A percentile compares a stretch with the other conserved stretches of the same genome.
Conservation (phyloP, 2,329 filamentous ascomycete species). For the Scleromitrula shiraiana region DNA sequence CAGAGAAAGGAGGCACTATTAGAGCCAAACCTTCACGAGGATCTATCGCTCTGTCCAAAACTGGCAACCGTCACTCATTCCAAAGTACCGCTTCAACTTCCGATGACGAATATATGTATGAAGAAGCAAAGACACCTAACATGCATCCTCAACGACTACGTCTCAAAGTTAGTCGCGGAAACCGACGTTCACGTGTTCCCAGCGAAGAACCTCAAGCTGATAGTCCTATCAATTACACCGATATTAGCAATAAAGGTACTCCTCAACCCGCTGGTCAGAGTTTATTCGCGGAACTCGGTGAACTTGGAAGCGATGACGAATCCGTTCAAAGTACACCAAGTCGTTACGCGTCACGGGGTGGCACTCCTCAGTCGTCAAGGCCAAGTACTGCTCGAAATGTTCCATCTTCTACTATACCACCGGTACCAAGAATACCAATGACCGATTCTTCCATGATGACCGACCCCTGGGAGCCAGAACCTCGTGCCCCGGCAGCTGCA, state of each 20-base stretch:
- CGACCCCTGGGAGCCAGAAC: constrained; percentile 41
- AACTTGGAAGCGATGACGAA: constrained; percentile 64
- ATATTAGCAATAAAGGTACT: constrained; percentile 41
- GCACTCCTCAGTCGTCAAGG: constrained; percentile 38
- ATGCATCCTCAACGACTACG: constrained; percentile 63
- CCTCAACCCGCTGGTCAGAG: constrained; percentile 58
- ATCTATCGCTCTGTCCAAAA: constrained; percentile 37
- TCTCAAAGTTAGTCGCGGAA: constrained; percentile 58
- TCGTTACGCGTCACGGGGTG: constrained; percentile 35
- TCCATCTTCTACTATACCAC: constrained; percentile 40
- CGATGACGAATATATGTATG: constrained; percentile 63
- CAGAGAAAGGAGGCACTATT: constrained; percentile 47
- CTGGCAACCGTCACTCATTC: constrained; percentile 58
- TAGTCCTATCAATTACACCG: constrained; percentile 50
- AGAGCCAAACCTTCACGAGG: constrained; percentile 32
- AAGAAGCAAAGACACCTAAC: constrained; percentile 55
- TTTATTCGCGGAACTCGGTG: constrained; percentile 83
- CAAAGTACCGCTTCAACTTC: constrained; percentile 87
- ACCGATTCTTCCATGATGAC: constrained; percentile 55
- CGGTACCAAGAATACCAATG: constrained; percentile 44
- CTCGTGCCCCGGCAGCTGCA: constrained; percentile 15
- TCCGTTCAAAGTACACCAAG: constrained; percentile 47
- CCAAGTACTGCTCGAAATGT: constrained; percentile 27
- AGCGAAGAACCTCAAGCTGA: constrained; percentile 51
- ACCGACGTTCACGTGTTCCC: constrained; percentile 50